phyloP scores from a whole-genome alignment of 129 eudicot genomes.

The Chrysanthemum seticuspe region DNA sequence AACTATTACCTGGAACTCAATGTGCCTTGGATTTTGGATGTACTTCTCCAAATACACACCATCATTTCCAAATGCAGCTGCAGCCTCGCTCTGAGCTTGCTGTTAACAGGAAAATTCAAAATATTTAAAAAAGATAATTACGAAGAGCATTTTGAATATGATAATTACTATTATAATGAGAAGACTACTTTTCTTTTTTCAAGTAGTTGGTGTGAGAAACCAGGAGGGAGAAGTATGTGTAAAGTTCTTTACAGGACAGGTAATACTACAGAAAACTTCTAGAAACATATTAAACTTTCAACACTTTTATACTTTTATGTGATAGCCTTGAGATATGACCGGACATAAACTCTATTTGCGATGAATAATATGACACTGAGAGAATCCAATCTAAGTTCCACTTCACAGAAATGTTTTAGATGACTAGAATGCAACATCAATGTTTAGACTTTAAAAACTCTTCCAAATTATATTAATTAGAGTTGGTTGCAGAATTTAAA shows the following conservation, averaged over 20 bases:
- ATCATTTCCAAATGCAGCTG: constrained; percentile 98
- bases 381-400: too few relatives aligned
- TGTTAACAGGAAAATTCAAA: constrained; percentile 30
- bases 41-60: constrained; percentile 95
- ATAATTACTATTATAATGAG: not conserved
- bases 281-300: too few relatives aligned
- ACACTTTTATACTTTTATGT: too few relatives aligned
- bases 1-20: constrained; percentile 84
- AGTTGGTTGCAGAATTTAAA: constrained; percentile 14
- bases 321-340: too few relatives aligned
- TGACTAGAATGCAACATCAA: constrained; percentile 4
- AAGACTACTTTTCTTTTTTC: not conserved
- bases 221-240: not conserved
- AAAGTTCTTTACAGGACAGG: not conserved
- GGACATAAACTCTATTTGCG: too few relatives aligned
- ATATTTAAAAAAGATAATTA: constrained; percentile 11
- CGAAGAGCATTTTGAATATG: constrained; percentile 13
- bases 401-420: not conserved
- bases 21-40: constrained; percentile 92
- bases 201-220: constrained; percentile 5
- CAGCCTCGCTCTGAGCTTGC: constrained; percentile 99
- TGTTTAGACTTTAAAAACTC: not conserved
- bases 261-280: not conserved
- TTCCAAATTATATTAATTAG: constrained; percentile 4
- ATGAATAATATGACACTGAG: too few relatives aligned